Evolutionary conservation across 768 basidiomycete genomes (phyloP).

Genomic region (Sutorius australiensis): DNA sequence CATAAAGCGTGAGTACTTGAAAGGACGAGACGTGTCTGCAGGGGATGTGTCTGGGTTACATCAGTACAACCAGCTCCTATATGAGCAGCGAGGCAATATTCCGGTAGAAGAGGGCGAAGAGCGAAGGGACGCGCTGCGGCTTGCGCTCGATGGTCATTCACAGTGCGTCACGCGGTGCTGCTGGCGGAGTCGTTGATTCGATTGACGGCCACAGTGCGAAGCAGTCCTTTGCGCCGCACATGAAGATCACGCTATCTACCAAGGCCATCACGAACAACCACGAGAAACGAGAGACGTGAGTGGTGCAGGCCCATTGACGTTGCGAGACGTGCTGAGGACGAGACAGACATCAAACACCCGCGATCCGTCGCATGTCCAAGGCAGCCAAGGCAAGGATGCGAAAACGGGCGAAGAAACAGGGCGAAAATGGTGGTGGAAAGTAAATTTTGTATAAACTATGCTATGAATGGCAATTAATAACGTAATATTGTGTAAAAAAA

Average conservation of each 20-base stretch:
- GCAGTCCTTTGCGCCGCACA: conserved; percentile 57
- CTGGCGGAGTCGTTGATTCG: background rate
- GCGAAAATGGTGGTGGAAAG: background rate
- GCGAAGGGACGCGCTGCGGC: conserved; percentile 22
- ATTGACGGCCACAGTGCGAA: conserved; percentile 39
- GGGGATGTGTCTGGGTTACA: conserved; percentile 53
- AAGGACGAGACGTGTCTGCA: conserved; percentile 42
- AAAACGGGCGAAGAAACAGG: conserved; percentile 38
- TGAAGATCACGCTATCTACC: conserved; percentile 64
- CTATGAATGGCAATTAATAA: conserved; percentile 13
- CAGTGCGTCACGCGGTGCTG: conserved; percentile 41
- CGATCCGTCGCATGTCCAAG: conserved; percentile 50
- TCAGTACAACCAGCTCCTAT: conserved; percentile 73
- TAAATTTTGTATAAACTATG: conserved; percentile 18
- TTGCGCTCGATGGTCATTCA: conserved; percentile 55
- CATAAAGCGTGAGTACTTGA: conserved; percentile 76
- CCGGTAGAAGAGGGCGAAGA: conserved; percentile 35
- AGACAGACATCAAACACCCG: conserved; percentile 55
- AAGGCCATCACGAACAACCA: conserved; percentile 39
- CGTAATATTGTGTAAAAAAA: conserved; percentile 23
- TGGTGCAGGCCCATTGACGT: background rate
- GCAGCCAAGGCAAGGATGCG: conserved; percentile 54
- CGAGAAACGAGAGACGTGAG: conserved; percentile 38
- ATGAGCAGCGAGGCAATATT: conserved; percentile 29
- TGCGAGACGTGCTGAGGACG: conserved; percentile 7